Percentiles rank a stretch among this genome's conserved stretches.
Conservation (phyloP, 1,139 yeast genomes). For the Kodamaea arcana region DNA sequence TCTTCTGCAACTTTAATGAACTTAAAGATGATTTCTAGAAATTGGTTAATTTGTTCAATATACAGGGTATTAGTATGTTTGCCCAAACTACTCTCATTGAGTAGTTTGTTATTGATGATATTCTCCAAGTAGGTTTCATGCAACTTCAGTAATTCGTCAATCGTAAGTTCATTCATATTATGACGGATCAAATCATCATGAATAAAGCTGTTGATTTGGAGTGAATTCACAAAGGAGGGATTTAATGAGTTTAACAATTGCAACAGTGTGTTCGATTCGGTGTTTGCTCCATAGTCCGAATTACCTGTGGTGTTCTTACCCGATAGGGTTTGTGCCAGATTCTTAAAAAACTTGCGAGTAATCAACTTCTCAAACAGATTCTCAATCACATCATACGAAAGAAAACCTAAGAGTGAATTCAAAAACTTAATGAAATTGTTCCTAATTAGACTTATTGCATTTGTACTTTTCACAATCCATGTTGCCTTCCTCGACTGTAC, state of each 20-base stretch:
- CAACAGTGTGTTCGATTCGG: conserved; percentile 11
- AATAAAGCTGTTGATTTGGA: conserved; percentile 4
- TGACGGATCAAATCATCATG: conserved; percentile 8
- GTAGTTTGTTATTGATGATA: conserved; percentile 39
- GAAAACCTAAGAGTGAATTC: conserved; percentile 37
- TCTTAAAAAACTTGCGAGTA: conserved; percentile 19
- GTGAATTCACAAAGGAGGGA: conserved; percentile 10
- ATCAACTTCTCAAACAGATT: conserved; percentile 31
- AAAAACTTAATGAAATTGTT: conserved; percentile 45
- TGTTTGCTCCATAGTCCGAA: conserved; percentile 9
- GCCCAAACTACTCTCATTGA: conserved; percentile 34
- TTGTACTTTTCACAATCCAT: conserved; percentile 32
- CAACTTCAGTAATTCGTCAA: conserved; percentile 44
- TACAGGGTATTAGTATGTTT: conserved; percentile 36
- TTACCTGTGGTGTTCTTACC: no score
- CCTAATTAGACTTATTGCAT: conserved; percentile 42
- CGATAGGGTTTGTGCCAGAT: no score
- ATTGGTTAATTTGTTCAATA: conserved; percentile 42
- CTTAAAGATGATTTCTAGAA: conserved; percentile 39
- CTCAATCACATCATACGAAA: conserved; percentile 49
- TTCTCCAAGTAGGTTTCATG: conserved; percentile 38
- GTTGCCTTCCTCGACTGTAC: conserved; percentile 16
- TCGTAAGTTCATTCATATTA: conserved; percentile 25
- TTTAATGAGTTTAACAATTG: conserved; percentile 12
- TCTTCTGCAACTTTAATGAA: conserved; percentile 47